phyloP scores from a whole-genome alignment of 2,329 filamentous ascomycete genomes.

The Bimuria novae-zelandiae region DNA sequence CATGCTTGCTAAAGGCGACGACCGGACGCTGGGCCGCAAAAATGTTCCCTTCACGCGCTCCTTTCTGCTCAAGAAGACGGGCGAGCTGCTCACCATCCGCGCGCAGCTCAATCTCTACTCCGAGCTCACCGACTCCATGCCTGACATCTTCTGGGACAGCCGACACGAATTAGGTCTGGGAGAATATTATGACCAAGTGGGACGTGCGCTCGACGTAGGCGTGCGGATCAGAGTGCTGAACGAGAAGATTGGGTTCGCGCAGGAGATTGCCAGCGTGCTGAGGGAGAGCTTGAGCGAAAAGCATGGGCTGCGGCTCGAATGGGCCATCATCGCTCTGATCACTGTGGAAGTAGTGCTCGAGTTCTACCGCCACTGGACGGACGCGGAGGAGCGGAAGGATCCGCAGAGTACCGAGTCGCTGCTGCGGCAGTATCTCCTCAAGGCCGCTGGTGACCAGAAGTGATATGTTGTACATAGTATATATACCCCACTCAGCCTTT shows the following conservation, averaged over 20 bases:
- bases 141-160: constrained; percentile 96
- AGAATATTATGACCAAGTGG: constrained; percentile 93
- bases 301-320: constrained; percentile 84
- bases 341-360: constrained; percentile 91
- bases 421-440: constrained; percentile 44
- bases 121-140: constrained; percentile 90
- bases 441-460: constrained; percentile 12
- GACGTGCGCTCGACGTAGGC: constrained; percentile 85
- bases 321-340: constrained; percentile 95
- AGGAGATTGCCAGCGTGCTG: constrained; percentile 89
- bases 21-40: constrained; percentile 50
- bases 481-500: constrained; percentile 29
- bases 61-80: constrained; percentile 91
- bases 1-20: constrained; percentile 71
- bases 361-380: constrained; percentile 72
- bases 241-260: constrained; percentile 96
- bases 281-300: constrained; percentile 88
- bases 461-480: constrained; percentile 10
- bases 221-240: constrained; percentile 90
- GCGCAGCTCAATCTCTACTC: constrained; percentile 96
- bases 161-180: constrained; percentile 87
- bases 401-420: constrained; percentile 48
- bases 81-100: constrained; percentile 84
- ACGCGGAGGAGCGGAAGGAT: constrained; percentile 55
- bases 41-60: constrained; percentile 62